These are phyloP conservation scores for Westerdykella aurantiaca DNA, from an alignment of 2,329 filamentous ascomycete genomes.

Conservation along the genomic window DNA sequence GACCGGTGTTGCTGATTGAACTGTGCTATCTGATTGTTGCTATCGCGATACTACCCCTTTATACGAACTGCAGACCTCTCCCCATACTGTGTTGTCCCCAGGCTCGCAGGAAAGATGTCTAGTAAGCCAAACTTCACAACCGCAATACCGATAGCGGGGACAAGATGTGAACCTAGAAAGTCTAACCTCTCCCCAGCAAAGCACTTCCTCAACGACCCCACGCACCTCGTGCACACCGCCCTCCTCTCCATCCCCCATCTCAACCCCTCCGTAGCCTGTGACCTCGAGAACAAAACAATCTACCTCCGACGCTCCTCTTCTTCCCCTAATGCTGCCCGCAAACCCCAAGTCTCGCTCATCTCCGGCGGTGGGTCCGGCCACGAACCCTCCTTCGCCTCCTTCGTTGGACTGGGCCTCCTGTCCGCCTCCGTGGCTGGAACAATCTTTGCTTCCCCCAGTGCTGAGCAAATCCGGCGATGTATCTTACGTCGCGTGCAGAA, in stretches of 20 bases:
- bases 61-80: too few relatives aligned
- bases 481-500: constrained; percentile 68
- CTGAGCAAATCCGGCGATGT: constrained; percentile 74
- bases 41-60: too few relatives aligned
- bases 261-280: constrained; percentile 77
- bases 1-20: too few relatives aligned
- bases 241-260: constrained; percentile 72
- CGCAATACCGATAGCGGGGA: too few relatives aligned
- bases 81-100: too few relatives aligned
- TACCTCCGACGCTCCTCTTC: constrained; percentile 58
- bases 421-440: constrained; percentile 79
- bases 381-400: constrained; percentile 80
- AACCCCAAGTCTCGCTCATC: constrained; percentile 65
- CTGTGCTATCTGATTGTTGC: too few relatives aligned
- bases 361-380: constrained; percentile 87
- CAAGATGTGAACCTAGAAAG: background rate
- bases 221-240: constrained; percentile 69
- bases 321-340: constrained; percentile 20
- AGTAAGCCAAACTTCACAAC: too few relatives aligned
- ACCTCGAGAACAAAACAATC: constrained; percentile 74
- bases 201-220: constrained; percentile 85
- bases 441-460: constrained; percentile 75
- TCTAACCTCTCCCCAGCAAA: constrained; percentile 45
- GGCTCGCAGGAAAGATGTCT: too few relatives aligned
- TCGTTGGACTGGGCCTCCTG: constrained; percentile 76